Conservation (phyloP, 768 basidiomycete species). For the Royoungia palumana region DNA sequence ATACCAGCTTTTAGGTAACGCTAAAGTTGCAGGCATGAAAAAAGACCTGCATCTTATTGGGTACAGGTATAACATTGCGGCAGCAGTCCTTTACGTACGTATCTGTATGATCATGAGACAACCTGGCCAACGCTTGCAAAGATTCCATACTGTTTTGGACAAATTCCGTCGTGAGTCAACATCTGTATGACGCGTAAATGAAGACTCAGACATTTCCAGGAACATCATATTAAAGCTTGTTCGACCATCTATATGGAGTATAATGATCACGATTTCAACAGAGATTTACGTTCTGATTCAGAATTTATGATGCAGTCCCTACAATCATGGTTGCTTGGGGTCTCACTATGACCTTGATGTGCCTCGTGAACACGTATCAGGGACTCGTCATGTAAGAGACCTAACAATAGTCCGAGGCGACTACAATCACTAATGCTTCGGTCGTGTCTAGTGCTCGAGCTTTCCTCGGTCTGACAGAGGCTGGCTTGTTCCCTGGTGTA, state of each 20-base stretch:
- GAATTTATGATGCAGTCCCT: conserved; percentile 28
- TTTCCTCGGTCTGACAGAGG: conserved; percentile 42
- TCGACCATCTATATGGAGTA: conserved; percentile 27
- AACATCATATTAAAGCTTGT: conserved; percentile 28
- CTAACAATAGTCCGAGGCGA: too few species aligned
- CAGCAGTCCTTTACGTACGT: conserved; percentile 33
- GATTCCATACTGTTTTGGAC: conserved; percentile 32
- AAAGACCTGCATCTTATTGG: conserved; percentile 4
- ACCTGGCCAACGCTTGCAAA: conserved; percentile 14
- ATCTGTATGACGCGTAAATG: conserved; percentile 2
- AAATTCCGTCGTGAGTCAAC: conserved; percentile 2
- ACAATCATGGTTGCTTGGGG: conserved; percentile 32
- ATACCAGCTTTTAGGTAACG: too few species aligned
- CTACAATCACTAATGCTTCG: too few species aligned
- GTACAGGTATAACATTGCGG: conserved; percentile 29
- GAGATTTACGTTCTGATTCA: conserved; percentile 1
- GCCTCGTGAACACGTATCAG: conserved; percentile 25
- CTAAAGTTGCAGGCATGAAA: too few species aligned
- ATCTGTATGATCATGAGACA: conserved; percentile 17
- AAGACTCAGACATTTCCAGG: conserved; percentile 2
- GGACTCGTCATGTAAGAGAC: conserved; percentile 24
- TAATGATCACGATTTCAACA: not conserved
- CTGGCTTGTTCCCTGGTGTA: conserved; percentile 32
- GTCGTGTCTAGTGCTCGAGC: conserved; percentile 32
- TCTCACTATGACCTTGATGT: conserved; percentile 28